Base-by-base conservation (phyloP, 2,329 filamentous ascomycete species). In the Aspergillus tubingensis region DNA sequence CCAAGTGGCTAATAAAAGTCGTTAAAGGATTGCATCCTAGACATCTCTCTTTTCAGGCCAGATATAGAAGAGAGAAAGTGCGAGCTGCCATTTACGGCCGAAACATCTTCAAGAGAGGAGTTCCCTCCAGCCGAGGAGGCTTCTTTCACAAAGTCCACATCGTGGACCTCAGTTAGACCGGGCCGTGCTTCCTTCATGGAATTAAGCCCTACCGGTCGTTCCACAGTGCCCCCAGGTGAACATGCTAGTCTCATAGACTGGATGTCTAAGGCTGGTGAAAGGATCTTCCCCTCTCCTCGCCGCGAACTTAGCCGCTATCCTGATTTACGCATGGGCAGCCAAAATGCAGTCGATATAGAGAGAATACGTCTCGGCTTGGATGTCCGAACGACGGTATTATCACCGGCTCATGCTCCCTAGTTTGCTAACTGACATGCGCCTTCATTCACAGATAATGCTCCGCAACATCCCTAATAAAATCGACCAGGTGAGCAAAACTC, bases 381-480 rank as follows among this genome's bases (percentile, higher is more conserved):
- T 72, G 89, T 92, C 60, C 85, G 90, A 54, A 92, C 90, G 8
- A 92, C 89, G 0, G 89, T 91, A 79, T 76, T 84, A 25, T 25
- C 2, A 11, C 47, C 11, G n/a, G 13, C 11, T 25, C 30, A 36
- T 36, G 7, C n/a, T 21, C 27, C 11, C 15, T 25, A n/a, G 25
- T 36, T 44, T 17, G 19, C 11, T 58, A 54, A 17, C 47, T 47
- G 36, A 58, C 52, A 5, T 54, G 8, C 19, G 7, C 48, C 8
- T 30, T 19, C 15, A n/a, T 13, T 55, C 13, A 36, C 27, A 92
- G 89, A 91, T 98, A 65, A 97, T 98, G 94, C 78, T 97, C 32
- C 88, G 94, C 41, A 97, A 98, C 74, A 94, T 97, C 49, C 94
- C 94, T 1, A 96, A 96, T 78, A 92, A 93, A 69, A 88, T 96